These are phyloP conservation scores for Scedosporium aurantiacum DNA, from an alignment of 2,329 filamentous ascomycete genomes.

Conservation along the genomic window DNA sequence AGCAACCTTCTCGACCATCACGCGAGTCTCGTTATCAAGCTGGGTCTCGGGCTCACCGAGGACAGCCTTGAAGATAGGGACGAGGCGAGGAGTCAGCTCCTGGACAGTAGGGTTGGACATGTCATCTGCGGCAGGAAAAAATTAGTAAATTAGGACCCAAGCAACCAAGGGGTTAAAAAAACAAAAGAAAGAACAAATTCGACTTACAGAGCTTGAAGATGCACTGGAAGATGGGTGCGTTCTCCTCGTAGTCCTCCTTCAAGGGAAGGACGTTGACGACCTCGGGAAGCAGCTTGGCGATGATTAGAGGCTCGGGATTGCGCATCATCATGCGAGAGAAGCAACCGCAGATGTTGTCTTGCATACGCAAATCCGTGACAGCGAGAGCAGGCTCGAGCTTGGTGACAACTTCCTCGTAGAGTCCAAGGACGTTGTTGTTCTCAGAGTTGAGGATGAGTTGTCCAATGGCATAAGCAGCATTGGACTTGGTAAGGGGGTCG, in stretches of 20 bases:
- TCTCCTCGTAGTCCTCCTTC: constrained; percentile 92
- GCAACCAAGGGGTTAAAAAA: not conserved
- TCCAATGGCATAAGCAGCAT: constrained; percentile 84
- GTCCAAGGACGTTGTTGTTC: constrained; percentile 61
- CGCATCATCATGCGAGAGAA: constrained; percentile 85
- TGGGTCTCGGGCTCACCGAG: constrained; percentile 63
- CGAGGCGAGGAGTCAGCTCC: constrained; percentile 56
- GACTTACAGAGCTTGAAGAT: constrained; percentile 73
- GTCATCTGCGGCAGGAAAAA: constrained; percentile 37
- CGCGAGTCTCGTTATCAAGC: constrained; percentile 59
- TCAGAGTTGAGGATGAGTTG: constrained; percentile 73
- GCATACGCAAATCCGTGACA: constrained; percentile 65
- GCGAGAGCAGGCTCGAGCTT: constrained; percentile 81
- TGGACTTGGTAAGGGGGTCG: constrained; percentile 86
- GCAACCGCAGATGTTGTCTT: constrained; percentile 90
- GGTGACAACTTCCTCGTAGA: constrained; percentile 66
- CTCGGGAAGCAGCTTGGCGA: constrained; percentile 70
- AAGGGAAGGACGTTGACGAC: constrained; percentile 72
- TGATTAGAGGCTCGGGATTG: constrained; percentile 71
- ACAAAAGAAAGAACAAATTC: not conserved
- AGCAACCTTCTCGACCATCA: constrained; percentile 55
- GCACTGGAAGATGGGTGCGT: constrained; percentile 85
- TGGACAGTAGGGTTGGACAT: constrained; percentile 58
- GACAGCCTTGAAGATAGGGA: constrained; percentile 63
- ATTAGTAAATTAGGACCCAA: constrained; percentile 12